Conservation (phyloP, 2,329 filamentous ascomycete genomes). For the Triangularia setosa region DNA sequence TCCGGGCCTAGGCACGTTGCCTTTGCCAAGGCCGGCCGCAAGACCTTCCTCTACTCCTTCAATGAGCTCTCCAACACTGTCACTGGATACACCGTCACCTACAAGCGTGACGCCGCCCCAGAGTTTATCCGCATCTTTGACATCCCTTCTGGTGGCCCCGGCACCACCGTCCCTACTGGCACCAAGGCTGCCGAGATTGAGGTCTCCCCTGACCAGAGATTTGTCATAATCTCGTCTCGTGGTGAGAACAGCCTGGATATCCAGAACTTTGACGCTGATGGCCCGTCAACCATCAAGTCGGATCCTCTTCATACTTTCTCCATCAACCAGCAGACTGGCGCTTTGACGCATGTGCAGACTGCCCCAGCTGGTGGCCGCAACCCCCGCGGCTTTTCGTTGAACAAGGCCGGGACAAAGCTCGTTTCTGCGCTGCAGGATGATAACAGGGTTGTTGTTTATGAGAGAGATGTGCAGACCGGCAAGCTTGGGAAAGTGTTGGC, state of each 20-base stretch:
- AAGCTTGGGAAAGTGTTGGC: slow-evolving; percentile 36
- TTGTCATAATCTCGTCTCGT: slow-evolving; percentile 64
- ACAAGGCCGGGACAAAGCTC: slow-evolving; percentile 57
- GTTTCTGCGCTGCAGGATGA: slow-evolving; percentile 63
- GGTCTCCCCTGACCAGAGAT: slow-evolving; percentile 57
- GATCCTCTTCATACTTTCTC: slow-evolving; percentile 61
- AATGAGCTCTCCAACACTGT: slow-evolving; percentile 57
- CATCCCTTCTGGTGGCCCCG: slow-evolving; percentile 46
- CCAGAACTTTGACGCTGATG: slow-evolving; percentile 41
- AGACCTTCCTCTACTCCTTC: slow-evolving; percentile 55
- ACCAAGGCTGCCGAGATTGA: slow-evolving; percentile 52
- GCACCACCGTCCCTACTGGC: slow-evolving; percentile 37
- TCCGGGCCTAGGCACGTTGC: slow-evolving; percentile 61
- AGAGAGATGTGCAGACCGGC: slow-evolving; percentile 56
- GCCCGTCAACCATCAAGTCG: slow-evolving; percentile 45
- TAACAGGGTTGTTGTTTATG: slow-evolving; percentile 56
- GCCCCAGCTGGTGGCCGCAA: slow-evolving; percentile 58
- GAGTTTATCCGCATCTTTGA: slow-evolving; percentile 44
- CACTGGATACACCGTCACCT: slow-evolving; percentile 51
- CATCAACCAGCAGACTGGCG: slow-evolving; percentile 50
- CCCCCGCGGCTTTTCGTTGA: slow-evolving; percentile 65
- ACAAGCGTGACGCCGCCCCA: slow-evolving; percentile 40
- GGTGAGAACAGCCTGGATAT: slow-evolving; percentile 55
- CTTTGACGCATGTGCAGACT: slow-evolving; percentile 51
- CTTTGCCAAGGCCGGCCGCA: slow-evolving; percentile 45